Evolutionary conservation across 495 filamentous ascomycete species (phyloP).

Genomic region (Parathielavia appendiculata): DNA sequence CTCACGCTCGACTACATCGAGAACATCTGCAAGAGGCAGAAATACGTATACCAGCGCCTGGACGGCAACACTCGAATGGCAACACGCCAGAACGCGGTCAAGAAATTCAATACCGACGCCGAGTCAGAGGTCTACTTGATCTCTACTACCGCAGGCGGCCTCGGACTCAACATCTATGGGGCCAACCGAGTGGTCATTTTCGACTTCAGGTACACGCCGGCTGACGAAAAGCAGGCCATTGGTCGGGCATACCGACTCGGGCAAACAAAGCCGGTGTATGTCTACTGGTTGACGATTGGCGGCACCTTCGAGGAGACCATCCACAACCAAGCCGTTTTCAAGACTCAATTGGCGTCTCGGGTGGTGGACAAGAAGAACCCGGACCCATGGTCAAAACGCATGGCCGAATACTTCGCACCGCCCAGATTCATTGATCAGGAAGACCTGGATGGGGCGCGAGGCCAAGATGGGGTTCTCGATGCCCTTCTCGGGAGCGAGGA

Average conservation of each 20-base stretch:
- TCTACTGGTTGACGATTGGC: conserved; percentile 76
- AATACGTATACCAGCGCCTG: conserved; percentile 50
- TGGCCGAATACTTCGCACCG: conserved; percentile 52
- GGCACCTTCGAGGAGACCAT: conserved; percentile 75
- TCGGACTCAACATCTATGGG: conserved; percentile 76
- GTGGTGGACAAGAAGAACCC: conserved; percentile 82
- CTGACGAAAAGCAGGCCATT: conserved; percentile 81
- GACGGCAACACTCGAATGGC: conserved; percentile 56
- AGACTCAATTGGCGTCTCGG: conserved; percentile 68
- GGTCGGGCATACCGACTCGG: conserved; percentile 85
- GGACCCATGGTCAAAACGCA: conserved; percentile 49
- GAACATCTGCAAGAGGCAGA: conserved; percentile 41
- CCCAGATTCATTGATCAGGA: conserved; percentile 50
- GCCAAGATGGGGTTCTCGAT: conserved; percentile 70
- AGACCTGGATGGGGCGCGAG: conserved; percentile 48
- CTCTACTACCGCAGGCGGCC: conserved; percentile 74
- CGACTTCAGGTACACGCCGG: conserved; percentile 77
- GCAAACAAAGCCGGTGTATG: conserved; percentile 74
- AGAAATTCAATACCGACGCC: conserved; percentile 57
- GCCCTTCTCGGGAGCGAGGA: conserved; percentile 46
- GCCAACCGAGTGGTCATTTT: conserved; percentile 88
- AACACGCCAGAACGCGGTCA: conserved; percentile 55
- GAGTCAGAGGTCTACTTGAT: conserved; percentile 61
- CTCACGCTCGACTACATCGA: conserved; percentile 65
- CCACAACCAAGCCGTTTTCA: conserved; percentile 69